Conservation (phyloP, 1,139 yeast species). For the Diutina siamensis region DNA sequence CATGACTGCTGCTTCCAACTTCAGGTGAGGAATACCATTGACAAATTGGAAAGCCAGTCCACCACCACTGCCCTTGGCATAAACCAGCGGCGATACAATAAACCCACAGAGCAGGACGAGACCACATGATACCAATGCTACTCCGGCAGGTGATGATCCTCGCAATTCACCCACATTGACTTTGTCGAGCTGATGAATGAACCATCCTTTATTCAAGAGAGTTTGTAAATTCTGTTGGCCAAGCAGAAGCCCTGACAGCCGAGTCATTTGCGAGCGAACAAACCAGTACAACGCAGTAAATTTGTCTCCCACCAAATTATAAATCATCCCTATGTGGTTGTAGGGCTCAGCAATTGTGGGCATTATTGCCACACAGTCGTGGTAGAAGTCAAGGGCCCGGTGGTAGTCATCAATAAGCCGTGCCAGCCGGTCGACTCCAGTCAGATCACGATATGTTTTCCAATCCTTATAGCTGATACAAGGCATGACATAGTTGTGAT, state of each 20-base stretch:
- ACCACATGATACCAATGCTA: conserved; percentile 7
- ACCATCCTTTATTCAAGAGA: conserved; percentile 22
- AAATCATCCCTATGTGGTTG: conserved; percentile 52
- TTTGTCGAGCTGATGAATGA: conserved; percentile 10
- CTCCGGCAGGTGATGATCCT: background rate
- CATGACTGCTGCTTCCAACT: conserved; percentile 19
- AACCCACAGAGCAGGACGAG: conserved; percentile 18
- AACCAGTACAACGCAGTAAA: conserved; percentile 34
- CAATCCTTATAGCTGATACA: conserved; percentile 20
- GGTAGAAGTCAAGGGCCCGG: conserved; percentile 23
- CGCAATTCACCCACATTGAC: conserved; percentile 6
- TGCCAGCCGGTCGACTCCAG: conserved; percentile 25
- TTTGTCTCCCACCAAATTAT: conserved; percentile 25
- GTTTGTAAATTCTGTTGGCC: conserved; percentile 30
- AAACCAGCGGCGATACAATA: conserved; percentile 19
- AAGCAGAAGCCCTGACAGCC: conserved; percentile 32
- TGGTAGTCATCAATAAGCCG: conserved; percentile 10
- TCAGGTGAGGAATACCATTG: conserved; percentile 15
- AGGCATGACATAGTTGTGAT: conserved; percentile 28
- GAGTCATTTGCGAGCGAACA: conserved; percentile 45
- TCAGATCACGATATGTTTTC: conserved; percentile 16
- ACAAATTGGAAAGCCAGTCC: conserved; percentile 9
- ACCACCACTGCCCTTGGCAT: conserved; percentile 11
- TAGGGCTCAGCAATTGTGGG: conserved; percentile 63
- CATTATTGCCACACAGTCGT: conserved; percentile 42